Evolutionary conservation across 2,329 filamentous ascomycete species (phyloP), one percentile per base, ranked within the genome.

Genomic region (Coniella vitis): DNA sequence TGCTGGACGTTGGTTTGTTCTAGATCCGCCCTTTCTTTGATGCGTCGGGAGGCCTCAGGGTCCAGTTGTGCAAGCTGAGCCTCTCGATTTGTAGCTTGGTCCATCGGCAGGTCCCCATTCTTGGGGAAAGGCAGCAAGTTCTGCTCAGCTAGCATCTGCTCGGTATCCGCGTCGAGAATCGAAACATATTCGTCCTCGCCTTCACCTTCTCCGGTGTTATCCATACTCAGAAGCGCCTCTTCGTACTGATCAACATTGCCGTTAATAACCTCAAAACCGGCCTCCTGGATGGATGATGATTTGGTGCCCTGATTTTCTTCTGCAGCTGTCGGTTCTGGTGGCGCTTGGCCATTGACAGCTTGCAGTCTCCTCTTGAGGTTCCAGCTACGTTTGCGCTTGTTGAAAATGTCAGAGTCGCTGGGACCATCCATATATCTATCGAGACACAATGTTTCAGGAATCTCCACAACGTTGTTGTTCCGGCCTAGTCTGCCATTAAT

Each of bases 381-480:
- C 91, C 91, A 96, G 38, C 80, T 80, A 53, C 84, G 72, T 53
- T 83, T 75, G 22, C 89, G 81, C 38, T 78, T 73, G 38, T 75
- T 69, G 62, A 87, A 78, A 2, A 89, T 69, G 1, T 76, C 68
- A 3, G 82, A 78, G 36, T 80, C 74, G 4, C 74, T 71, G 1
- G 75, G 71, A 4, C 79, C 78, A 53, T 88, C 83, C 75, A 90
- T 84, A 64, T 95, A 98, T 22, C 90, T 80, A 65, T 97, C 93
- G 46, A 98, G 73, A 61, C 87, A 95, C 12, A 98, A 75, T 2
- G 77, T 83, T 56, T 93, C 84, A 4, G 85, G 83, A n/a, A 98
- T 80, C 17, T 81, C 75, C 12, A 98, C 78, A 10, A 87, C 81
- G 53, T 90, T 83, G 47, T 81, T 81, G 22, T 90, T 89, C 61